Evolutionary conservation across 257 asterid genomes (phyloP).

Genomic region (Solanum chilense): DNA sequence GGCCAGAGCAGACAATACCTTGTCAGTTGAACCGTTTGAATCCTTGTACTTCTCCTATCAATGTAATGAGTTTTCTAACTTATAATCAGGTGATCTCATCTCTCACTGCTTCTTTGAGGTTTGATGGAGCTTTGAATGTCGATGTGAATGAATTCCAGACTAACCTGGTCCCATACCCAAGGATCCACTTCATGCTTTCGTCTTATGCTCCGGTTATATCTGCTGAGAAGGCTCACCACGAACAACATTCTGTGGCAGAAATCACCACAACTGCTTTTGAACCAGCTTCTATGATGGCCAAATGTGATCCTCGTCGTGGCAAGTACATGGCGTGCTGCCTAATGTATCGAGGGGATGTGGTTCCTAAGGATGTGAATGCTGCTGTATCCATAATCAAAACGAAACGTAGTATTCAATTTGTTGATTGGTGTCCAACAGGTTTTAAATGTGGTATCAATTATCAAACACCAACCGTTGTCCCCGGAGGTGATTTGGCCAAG

Average conservation of each 20-base stretch:
- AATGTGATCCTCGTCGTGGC: conserved; percentile 3
- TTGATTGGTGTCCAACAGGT: conserved; percentile 7
- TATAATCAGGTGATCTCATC: not conserved
- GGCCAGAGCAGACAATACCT: not conserved
- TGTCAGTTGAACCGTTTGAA: not conserved
- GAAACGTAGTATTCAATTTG: not conserved
- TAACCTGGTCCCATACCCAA: conserved; percentile 2
- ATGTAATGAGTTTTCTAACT: not conserved
- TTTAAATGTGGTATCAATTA: conserved; percentile 3
- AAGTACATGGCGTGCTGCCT: conserved; percentile 5
- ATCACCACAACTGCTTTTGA: conserved; percentile 5
- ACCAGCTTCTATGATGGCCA: conserved; percentile 5
- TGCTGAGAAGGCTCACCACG: not conserved
- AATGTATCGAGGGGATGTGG: conserved; percentile 7
- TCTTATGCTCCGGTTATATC: conserved; percentile 3
- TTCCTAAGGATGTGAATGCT: not conserved
- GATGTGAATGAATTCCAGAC: conserved; percentile 4
- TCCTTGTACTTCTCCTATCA: not conserved
- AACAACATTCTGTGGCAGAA: conserved; percentile 1
- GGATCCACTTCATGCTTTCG: conserved; percentile 9
- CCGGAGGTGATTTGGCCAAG: conserved; percentile 1
- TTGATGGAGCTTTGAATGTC: conserved; percentile 4
- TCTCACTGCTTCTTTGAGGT: not conserved
- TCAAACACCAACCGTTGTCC: not conserved
- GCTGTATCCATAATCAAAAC: conserved; percentile 1